A percentile compares a stretch with the other conserved stretches of the same genome.
Evolutionary conservation across 1,139 yeast genomes (phyloP).

Genomic region (Hyphopichia burtonii): DNA sequence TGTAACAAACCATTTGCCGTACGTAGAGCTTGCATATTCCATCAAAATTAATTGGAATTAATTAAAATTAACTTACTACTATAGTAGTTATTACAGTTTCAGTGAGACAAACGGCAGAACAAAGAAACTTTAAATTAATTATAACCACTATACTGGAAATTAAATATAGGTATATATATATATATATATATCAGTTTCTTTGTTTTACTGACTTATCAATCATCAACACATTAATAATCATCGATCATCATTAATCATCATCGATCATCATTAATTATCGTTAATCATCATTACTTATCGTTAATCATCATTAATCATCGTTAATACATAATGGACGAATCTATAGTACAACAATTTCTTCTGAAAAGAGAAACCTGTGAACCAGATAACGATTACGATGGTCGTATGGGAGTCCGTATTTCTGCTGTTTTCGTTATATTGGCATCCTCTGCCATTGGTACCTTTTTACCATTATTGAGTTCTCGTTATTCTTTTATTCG

Average conservation of each 20-base stretch:
- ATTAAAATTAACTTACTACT: neutral
- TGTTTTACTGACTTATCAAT: too few species aligned
- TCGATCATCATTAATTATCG: too few species aligned
- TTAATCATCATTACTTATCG: too few species aligned
- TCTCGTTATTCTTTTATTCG: slow-evolving; percentile 53
- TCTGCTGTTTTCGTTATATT: slow-evolving; percentile 71
- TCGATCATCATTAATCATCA: too few species aligned
- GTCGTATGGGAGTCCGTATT: slow-evolving; percentile 61
- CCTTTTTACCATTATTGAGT: slow-evolving; percentile 59
- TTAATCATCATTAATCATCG: neutral
- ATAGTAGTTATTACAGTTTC: neutral
- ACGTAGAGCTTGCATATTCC: too few species aligned
- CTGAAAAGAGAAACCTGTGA: slow-evolving; percentile 34
- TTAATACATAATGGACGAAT: slow-evolving; percentile 1
- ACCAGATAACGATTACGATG: slow-evolving; percentile 37
- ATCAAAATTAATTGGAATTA: too few species aligned
- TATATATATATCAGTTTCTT: neutral
- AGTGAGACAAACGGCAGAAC: too few species aligned
- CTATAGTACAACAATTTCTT: slow-evolving; percentile 3
- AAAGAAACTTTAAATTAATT: neutral
- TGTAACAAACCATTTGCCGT: too few species aligned
- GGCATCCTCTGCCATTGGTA: slow-evolving; percentile 55
- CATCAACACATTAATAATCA: too few species aligned
- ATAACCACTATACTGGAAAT: neutral
- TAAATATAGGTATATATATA: neutral